A percentile compares a stretch with the other conserved stretches of the same genome.
Conservation (phyloP, 495 filamentous ascomycete species). For the Annulohypoxylon bovei region DNA sequence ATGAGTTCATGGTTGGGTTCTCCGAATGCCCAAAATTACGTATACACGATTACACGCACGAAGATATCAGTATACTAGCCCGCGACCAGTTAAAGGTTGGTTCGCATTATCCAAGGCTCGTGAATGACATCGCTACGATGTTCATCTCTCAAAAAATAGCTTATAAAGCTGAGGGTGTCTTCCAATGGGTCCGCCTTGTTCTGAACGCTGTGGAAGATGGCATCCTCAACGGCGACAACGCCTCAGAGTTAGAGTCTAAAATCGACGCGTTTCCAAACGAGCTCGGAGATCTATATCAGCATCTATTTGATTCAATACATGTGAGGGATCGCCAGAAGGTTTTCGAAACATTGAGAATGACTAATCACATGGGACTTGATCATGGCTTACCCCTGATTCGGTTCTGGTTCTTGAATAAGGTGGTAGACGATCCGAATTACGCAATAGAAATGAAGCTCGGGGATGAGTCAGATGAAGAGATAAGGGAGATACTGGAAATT, state of each 20-base stretch:
- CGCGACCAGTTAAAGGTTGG: slow-evolving; percentile 31
- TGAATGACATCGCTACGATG: neutral
- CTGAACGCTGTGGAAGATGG: slow-evolving; percentile 26
- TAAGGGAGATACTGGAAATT: neutral
- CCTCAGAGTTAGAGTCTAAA: slow-evolving; percentile 15
- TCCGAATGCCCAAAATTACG: slow-evolving; percentile 18
- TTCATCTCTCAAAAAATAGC: slow-evolving; percentile 31
- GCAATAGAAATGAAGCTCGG: neutral
- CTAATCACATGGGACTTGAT: neutral
- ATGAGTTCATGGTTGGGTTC: slow-evolving; percentile 50
- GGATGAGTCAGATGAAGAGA: neutral
- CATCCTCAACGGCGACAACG: slow-evolving; percentile 28
- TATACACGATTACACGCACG: slow-evolving; percentile 25
- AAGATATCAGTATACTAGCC: slow-evolving; percentile 23
- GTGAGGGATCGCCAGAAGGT: neutral
- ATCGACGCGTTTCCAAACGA: neutral
- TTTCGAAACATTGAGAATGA: neutral
- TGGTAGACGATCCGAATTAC: neutral
- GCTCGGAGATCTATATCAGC: neutral
- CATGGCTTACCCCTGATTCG: neutral
- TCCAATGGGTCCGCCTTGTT: slow-evolving; percentile 45
- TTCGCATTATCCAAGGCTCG: neutral
- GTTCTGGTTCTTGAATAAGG: neutral
- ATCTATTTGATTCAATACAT: neutral
- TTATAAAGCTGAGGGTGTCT: slow-evolving; percentile 47